A percentile compares a stretch with the other conserved stretches of the same genome.
phyloP scores from a whole-genome alignment of 1,139 yeast genomes.

The Pichia sp. region DNA sequence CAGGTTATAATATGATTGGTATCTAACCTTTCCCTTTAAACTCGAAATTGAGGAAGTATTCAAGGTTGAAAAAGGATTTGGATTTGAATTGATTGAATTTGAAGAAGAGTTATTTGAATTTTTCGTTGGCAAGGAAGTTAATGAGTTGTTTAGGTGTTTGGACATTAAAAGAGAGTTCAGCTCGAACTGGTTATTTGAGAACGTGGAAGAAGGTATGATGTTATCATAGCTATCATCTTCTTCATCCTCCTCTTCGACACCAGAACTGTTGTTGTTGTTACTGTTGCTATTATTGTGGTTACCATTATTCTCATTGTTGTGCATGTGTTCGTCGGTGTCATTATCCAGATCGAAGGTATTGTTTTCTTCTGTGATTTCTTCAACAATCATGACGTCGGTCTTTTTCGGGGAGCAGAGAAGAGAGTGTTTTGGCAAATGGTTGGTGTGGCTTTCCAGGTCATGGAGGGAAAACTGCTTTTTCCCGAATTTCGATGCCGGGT shows the following conservation, averaged over 20 bases:
- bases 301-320: not conserved
- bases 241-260: not conserved
- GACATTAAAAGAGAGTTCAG: constrained; percentile 19
- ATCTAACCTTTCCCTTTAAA: constrained; percentile 31
- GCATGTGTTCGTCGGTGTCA: constrained; percentile 2
- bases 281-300: not conserved
- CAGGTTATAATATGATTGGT: constrained; percentile 29
- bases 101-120: constrained; percentile 21
- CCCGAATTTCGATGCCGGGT: not conserved
- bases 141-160: constrained; percentile 12
- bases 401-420: constrained; percentile 30
- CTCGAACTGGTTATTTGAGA: constrained; percentile 10
- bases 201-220: not conserved
- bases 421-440: constrained; percentile 27
- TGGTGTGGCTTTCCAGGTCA: not conserved
- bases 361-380: constrained; percentile 30
- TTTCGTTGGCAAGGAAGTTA: constrained; percentile 5
- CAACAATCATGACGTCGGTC: constrained; percentile 28
- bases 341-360: constrained; percentile 8
- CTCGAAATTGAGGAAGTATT: constrained; percentile 26
- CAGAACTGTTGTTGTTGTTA: not conserved
- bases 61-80: constrained; percentile 17
- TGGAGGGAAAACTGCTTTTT: not conserved
- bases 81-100: constrained; percentile 17
- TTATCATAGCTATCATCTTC: constrained; percentile 11